These are phyloP conservation scores for Ogataea nakhonphanomensis DNA, from an alignment of 805 yeast genomes.

Conservation along the genomic window DNA sequence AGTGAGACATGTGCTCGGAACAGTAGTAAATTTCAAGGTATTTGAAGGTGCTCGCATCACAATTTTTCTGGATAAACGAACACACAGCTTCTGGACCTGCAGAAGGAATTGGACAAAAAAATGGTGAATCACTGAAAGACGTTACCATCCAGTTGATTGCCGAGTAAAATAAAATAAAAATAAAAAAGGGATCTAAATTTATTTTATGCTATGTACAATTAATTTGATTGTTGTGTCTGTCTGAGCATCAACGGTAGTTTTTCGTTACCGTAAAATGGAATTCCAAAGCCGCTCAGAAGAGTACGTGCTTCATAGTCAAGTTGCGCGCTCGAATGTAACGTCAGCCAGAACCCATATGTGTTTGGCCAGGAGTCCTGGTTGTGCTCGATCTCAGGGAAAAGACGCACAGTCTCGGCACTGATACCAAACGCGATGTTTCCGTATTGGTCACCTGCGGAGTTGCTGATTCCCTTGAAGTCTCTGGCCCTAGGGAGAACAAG, in stretches of 20 bases:
- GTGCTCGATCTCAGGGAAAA: constrained; percentile 91
- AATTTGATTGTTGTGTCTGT: constrained; percentile 9
- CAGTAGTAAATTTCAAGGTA: constrained; percentile 29
- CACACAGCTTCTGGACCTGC: constrained; percentile 17
- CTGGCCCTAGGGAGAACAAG: constrained; percentile 90
- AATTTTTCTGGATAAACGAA: constrained; percentile 18
- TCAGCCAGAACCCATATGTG: constrained; percentile 81
- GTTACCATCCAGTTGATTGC: not conserved
- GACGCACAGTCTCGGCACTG: constrained; percentile 67
- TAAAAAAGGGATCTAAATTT: not conserved
- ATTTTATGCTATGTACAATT: constrained; percentile 9
- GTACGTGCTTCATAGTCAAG: constrained; percentile 87
- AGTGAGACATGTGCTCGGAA: constrained; percentile 8
- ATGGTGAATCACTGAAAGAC: constrained; percentile 3
- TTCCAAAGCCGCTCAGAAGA: constrained; percentile 73
- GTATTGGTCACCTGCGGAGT: constrained; percentile 72
- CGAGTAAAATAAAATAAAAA: not conserved
- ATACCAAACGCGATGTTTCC: constrained; percentile 89
- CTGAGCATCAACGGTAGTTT: constrained; percentile 34
- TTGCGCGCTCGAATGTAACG: constrained; percentile 84
- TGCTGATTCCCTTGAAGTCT: constrained; percentile 76
- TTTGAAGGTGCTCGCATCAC: constrained; percentile 18
- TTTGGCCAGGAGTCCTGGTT: constrained; percentile 88
- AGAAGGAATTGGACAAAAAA: constrained; percentile 3
- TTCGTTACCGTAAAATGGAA: constrained; percentile 67